Percentiles rank a stretch among this genome's conserved stretches.
These are phyloP conservation scores for Corylus heterophylla DNA, from an alignment of 306 rosid species.

Conservation along the genomic window DNA sequence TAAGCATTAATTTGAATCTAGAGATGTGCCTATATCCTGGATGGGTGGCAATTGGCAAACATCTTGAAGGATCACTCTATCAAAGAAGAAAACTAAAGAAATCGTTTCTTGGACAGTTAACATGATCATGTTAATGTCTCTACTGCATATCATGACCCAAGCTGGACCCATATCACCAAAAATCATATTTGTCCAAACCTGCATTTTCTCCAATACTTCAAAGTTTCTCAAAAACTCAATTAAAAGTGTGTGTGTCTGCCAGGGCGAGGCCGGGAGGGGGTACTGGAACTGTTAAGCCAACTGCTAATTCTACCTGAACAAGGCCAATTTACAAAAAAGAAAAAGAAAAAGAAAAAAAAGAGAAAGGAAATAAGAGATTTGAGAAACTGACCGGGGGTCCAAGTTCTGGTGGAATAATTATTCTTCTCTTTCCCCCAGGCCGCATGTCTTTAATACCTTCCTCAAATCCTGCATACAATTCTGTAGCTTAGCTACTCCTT, in stretches of 20 bases:
- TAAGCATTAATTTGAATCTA: neutral
- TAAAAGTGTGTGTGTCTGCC: neutral
- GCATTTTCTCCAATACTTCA: neutral
- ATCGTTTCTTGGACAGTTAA: neutral
- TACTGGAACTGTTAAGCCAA: neutral
- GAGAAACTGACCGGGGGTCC: conserved; percentile 87
- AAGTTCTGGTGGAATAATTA: conserved; percentile 92
- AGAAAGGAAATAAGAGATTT: conserved; percentile 25
- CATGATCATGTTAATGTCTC: neutral
- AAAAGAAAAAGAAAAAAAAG: neutral
- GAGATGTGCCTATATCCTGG: too few species aligned
- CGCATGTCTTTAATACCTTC: conserved; percentile 92
- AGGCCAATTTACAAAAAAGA: conserved; percentile 4
- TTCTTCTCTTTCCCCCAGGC: conserved; percentile 95
- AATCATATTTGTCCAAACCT: neutral
- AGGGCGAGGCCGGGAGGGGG: too few species aligned
- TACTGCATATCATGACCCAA: neutral
- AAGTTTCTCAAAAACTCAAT: neutral
- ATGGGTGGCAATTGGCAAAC: too few species aligned
- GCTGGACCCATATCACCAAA: neutral
- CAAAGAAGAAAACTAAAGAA: neutral
- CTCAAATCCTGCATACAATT: conserved; percentile 77
- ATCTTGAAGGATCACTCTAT: neutral
- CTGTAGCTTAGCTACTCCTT: conserved; percentile 14
- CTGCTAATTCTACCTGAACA: conserved; percentile 5